Evolutionary conservation across 208 protist species (phyloP).

Genomic region (Entamoeba dispar): DNA sequence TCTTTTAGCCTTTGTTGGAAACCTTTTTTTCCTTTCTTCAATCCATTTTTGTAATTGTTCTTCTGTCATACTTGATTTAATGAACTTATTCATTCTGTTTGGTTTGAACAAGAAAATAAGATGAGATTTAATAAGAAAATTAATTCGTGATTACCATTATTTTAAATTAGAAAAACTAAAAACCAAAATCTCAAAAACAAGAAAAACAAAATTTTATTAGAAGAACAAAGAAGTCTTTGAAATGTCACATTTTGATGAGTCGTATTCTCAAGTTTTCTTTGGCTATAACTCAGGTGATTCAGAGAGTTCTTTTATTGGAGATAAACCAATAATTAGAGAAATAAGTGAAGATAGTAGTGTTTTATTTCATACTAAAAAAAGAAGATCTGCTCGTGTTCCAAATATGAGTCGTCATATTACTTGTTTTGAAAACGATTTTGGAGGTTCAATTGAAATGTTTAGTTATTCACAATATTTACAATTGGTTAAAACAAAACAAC

Average conservation of each 20-base stretch:
- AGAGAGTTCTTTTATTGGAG: neutral
- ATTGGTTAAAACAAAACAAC: neutral
- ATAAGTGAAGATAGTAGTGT: neutral
- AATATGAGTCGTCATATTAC: neutral
- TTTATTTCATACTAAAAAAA: neutral
- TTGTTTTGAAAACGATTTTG: neutral
- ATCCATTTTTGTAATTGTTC: neutral
- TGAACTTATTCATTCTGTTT: neutral
- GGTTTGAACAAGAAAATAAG: no score
- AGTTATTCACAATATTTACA: neutral
- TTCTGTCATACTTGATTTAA: neutral
- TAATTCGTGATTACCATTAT: no score
- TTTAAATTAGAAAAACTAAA: no score
- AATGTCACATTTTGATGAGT: neutral
- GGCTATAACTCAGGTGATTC: neutral
- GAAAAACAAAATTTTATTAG: no score
- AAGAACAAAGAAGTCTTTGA: neutral
- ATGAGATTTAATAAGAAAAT: no score
- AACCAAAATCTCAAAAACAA: no score
- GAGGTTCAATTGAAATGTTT: neutral
- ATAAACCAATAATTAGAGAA: neutral
- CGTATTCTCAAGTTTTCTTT: neutral
- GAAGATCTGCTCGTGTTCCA: neutral
- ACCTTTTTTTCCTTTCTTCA: neutral
- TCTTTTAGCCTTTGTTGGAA: neutral